Evolutionary conservation across 2,329 filamentous ascomycete species (phyloP).

Genomic region (Talaromyces piceae): DNA sequence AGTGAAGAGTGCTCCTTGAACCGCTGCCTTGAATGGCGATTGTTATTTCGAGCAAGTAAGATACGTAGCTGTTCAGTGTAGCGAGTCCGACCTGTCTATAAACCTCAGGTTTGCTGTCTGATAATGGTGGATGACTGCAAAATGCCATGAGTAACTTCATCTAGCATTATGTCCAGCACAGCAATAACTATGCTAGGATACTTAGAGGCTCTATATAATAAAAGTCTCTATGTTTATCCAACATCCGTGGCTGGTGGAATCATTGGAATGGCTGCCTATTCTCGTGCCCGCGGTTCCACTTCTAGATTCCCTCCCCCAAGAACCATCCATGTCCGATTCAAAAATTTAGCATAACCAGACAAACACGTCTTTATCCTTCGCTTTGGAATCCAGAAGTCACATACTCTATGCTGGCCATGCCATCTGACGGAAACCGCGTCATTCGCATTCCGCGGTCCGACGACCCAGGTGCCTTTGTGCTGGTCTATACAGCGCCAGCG

Average conservation of each 20-base stretch:
- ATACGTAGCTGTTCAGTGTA: too few species aligned
- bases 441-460: conserved; percentile 45
- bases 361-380: too few species aligned
- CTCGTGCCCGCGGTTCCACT: neutral
- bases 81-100: too few species aligned
- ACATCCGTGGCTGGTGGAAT: neutral
- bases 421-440: conserved; percentile 26
- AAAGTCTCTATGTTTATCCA: too few species aligned
- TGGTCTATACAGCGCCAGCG: conserved; percentile 42
- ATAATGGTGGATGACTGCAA: too few species aligned
- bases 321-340: neutral
- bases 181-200: neutral
- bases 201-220: neutral
- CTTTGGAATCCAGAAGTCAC: neutral
- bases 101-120: too few species aligned
- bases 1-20: too few species aligned
- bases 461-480: conserved; percentile 32
- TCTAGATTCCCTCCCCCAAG: neutral
- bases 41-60: too few species aligned
- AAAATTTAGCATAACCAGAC: too few species aligned
- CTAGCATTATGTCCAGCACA: neutral
- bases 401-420: conserved; percentile 9
- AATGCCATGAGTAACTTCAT: too few species aligned
- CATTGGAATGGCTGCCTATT: neutral
- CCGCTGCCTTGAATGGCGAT: too few species aligned